Evolutionary conservation across 2,329 filamentous ascomycete species (phyloP).

Genomic region (Lachnellula cervina): DNA sequence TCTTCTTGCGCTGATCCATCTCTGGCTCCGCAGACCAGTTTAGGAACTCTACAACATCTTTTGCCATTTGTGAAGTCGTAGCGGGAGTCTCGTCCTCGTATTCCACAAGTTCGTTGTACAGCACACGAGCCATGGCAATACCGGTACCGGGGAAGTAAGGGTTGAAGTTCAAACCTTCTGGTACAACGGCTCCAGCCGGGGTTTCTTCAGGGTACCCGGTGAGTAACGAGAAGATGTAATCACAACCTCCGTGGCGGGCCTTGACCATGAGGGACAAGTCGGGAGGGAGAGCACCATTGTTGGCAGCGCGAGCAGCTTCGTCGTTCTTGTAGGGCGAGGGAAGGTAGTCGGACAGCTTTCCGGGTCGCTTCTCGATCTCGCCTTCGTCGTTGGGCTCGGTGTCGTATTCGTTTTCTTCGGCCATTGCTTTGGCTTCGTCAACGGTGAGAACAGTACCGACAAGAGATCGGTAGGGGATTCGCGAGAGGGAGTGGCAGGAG

Average conservation of each 20-base stretch:
- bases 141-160: conserved; percentile 99
- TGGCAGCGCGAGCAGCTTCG: conserved; percentile 93
- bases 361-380: conserved; percentile 95
- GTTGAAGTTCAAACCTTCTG: conserved; percentile 97
- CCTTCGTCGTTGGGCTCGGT: conserved; percentile 97
- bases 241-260: conserved; percentile 92
- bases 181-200: conserved; percentile 80
- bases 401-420: conserved; percentile 98
- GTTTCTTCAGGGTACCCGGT: conserved; percentile 97
- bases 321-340: conserved; percentile 97
- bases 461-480: conserved; percentile 87
- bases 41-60: conserved; percentile 97
- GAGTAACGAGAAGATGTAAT: conserved; percentile 97
- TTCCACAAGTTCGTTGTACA: conserved; percentile 95
- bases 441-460: conserved; percentile 92
- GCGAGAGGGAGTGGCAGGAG: conserved; percentile 92
- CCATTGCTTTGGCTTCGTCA: conserved; percentile 94
- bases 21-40: conserved; percentile 99
- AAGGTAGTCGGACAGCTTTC: conserved; percentile 98
- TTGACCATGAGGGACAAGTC: conserved; percentile 98
- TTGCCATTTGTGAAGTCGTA: conserved; percentile 97
- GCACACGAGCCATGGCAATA: conserved; percentile 97
- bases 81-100: conserved; percentile 96
- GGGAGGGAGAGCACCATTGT: conserved; percentile 95
- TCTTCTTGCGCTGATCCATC: conserved; percentile 99